These are phyloP conservation scores for Fusarium sp. DNA, from an alignment of 2,329 filamentous ascomycete genomes.

Conservation along the genomic window DNA sequence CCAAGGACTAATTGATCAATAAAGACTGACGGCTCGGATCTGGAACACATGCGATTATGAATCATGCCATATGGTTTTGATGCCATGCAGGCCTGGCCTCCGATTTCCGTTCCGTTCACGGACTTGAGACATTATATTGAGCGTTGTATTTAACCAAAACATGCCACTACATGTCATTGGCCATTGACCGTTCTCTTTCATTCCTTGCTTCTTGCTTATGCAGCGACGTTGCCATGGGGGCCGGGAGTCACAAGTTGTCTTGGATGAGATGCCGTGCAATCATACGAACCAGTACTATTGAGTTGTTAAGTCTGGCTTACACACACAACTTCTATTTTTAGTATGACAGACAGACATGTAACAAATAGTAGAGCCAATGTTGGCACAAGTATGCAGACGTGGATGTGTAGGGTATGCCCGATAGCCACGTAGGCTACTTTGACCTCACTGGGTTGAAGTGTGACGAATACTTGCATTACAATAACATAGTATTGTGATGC, in stretches of 20 bases:
- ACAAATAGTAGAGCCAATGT: too few species aligned
- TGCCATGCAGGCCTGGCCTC: slow-evolving; percentile 3
- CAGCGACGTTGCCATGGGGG: background rate
- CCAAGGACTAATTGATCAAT: too few species aligned
- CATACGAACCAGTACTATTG: background rate
- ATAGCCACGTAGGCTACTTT: too few species aligned
- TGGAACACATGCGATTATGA: too few species aligned
- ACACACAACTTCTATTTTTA: too few species aligned
- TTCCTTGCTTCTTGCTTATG: background rate
- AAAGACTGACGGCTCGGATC: too few species aligned
- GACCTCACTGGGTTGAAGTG: too few species aligned
- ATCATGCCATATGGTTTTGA: background rate
- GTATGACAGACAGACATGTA: too few species aligned
- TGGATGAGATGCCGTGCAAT: background rate
- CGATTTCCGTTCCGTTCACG: slow-evolving; percentile 10
- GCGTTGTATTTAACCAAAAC: background rate
- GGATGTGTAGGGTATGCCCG: too few species aligned
- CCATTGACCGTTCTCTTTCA: background rate
- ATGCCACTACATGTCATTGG: background rate
- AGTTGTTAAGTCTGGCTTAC: background rate
- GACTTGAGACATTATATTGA: background rate
- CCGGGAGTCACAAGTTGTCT: background rate
- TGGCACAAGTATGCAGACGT: too few species aligned
- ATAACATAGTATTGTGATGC: too few species aligned
- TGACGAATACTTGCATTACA: too few species aligned